phyloP scores from a whole-genome alignment of 768 basidiomycete genomes.

The Tremella mesenterica region DNA sequence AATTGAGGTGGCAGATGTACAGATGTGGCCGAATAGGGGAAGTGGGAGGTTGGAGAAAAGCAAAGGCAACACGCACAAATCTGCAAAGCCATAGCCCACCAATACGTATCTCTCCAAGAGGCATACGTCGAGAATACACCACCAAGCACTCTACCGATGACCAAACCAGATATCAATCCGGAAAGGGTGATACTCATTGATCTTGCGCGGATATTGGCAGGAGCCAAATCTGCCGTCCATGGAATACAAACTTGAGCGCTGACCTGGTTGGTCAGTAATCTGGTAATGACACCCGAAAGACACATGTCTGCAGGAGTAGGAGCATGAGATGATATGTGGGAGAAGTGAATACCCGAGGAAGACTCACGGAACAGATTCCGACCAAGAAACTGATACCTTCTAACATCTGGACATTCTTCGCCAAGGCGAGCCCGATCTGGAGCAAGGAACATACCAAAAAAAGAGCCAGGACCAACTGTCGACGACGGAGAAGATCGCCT shows the following conservation, averaged over 20 bases:
- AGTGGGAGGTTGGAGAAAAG: too few relatives aligned
- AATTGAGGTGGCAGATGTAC: background rate
- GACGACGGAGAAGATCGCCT: conserved; percentile 70
- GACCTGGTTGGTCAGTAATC: too few relatives aligned
- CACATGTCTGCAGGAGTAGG: background rate
- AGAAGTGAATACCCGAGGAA: background rate
- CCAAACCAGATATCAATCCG: conserved; percentile 36
- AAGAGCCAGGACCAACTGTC: conserved; percentile 60
- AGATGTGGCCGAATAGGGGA: background rate
- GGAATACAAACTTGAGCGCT: conserved; percentile 56
- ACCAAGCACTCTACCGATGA: conserved; percentile 33
- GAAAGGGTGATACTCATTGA: conserved; percentile 58
- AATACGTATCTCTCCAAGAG: conserved; percentile 68
- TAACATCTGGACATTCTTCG: conserved; percentile 55
- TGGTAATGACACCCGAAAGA: too few relatives aligned
- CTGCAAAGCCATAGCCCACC: conserved; percentile 66
- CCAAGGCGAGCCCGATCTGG: conserved; percentile 64
- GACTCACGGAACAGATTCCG: conserved; percentile 57
- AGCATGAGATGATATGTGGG: background rate
- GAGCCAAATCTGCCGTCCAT: conserved; percentile 71
- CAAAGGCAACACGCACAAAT: conserved; percentile 33
- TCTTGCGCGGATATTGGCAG: conserved; percentile 60
- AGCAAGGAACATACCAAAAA: conserved; percentile 53
- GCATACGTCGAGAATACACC: conserved; percentile 61
- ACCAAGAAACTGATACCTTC: conserved; percentile 63